Evolutionary conservation across 2,329 filamentous ascomycete species (phyloP).

Genomic region (Laburnicola sp.): DNA sequence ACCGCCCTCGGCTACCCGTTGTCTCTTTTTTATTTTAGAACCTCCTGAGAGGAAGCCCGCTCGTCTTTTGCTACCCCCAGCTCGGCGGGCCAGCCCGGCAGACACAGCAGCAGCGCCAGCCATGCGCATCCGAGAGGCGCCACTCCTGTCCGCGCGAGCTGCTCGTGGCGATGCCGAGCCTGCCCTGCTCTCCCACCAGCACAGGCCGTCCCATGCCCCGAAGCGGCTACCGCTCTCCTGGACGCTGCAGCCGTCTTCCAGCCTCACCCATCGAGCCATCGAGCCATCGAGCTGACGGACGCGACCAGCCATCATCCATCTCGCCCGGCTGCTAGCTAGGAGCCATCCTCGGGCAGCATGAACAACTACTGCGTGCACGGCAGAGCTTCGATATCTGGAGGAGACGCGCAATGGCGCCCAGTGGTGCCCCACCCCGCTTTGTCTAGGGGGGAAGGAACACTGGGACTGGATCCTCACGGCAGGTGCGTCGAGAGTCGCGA

Average conservation of each 20-base stretch:
- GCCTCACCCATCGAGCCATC: background rate
- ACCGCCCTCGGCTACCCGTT: too few species aligned
- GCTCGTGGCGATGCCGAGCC: background rate
- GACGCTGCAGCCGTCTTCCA: conserved; percentile 1
- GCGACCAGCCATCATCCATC: too few species aligned
- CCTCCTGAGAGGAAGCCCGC: background rate
- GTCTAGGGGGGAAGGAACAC: background rate
- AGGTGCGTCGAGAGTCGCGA: background rate
- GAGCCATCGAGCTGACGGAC: too few species aligned
- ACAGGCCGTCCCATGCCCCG: background rate
- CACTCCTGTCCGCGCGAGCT: background rate
- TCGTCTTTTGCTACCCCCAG: background rate
- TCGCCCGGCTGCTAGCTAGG: too few species aligned
- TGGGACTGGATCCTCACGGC: background rate
- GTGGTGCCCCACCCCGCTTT: background rate
- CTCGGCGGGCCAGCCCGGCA: background rate
- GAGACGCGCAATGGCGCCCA: background rate
- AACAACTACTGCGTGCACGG: background rate
- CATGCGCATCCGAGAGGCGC: background rate
- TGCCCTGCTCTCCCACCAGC: background rate
- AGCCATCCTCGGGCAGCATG: too few species aligned
- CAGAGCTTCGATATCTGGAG: background rate
- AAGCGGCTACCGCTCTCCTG: conserved; percentile 2
- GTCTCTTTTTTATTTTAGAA: too few species aligned
- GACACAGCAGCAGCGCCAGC: background rate